Evolutionary conservation across 108 stramenopile species (phyloP).

Genomic region (Discostella pseudostelligera): DNA sequence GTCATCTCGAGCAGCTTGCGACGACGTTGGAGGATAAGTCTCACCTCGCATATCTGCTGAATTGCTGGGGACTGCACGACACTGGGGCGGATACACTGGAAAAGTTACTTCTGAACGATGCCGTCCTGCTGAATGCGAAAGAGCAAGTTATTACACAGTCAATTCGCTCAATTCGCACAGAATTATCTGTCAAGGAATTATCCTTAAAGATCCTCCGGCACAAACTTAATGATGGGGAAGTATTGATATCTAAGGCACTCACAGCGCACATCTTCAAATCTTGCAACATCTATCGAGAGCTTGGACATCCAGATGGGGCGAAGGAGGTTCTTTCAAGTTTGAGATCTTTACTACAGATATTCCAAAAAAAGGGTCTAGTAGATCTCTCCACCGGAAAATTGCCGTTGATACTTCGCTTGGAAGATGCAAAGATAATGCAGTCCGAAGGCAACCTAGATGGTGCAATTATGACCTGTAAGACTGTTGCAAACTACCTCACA

Average conservation of each 20-base stretch:
- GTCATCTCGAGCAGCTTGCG: slow-evolving; percentile 20
- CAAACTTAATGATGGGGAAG: slow-evolving; percentile 2
- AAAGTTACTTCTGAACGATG: slow-evolving; percentile 26
- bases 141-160: slow-evolving; percentile 2
- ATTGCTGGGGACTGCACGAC: slow-evolving; percentile 26
- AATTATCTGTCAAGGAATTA: slow-evolving; percentile 39
- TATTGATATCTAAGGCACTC: slow-evolving; percentile 27
- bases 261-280: slow-evolving; percentile 49
- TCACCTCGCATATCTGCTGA: slow-evolving; percentile 11
- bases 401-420: slow-evolving; percentile 52
- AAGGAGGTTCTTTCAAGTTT: slow-evolving; percentile 32
- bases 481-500: slow-evolving; percentile 51
- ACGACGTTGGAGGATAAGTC: slow-evolving; percentile 21
- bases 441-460: slow-evolving; percentile 49
- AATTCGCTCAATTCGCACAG: slow-evolving; percentile 21
- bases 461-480: slow-evolving; percentile 63
- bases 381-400: slow-evolving; percentile 10
- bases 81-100: slow-evolving; percentile 15
- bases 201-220: slow-evolving; percentile 26
- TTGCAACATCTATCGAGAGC: slow-evolving; percentile 42
- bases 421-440: slow-evolving; percentile 74
- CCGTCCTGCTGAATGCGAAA: slow-evolving; percentile 11
- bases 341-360: slow-evolving; percentile 29
- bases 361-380: slow-evolving; percentile 13
- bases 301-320: slow-evolving; percentile 46